phyloP scores from a whole-genome alignment of 352 stramenopile genomes.

The Elongisporangium anandrum region DNA sequence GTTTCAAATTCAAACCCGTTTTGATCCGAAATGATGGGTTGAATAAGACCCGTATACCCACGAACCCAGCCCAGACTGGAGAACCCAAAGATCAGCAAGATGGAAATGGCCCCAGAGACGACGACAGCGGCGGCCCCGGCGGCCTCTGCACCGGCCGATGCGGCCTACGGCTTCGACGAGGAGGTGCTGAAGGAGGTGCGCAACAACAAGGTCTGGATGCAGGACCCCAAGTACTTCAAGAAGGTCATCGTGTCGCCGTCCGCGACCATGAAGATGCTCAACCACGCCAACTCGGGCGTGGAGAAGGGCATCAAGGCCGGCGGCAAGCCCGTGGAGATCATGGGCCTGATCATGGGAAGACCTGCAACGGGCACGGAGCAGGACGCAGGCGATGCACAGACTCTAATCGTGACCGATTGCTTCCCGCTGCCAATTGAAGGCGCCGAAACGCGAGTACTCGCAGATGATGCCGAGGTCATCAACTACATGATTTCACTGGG shows the following conservation, averaged over 20 bases:
- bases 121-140: constrained; percentile 5
- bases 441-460: constrained; percentile 93
- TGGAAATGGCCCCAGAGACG: constrained; percentile 1
- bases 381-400: constrained; percentile 88
- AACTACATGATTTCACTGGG: constrained; percentile 99
- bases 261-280: constrained; percentile 97
- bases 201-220: constrained; percentile 87
- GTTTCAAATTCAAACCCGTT: no score
- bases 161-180: constrained; percentile 79
- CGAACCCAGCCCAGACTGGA: background rate
- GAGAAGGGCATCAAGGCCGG: constrained; percentile 96
- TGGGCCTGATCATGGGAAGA: constrained; percentile 96
- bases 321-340: constrained; percentile 98
- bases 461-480: constrained; percentile 96
- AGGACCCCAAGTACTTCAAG: constrained; percentile 95
- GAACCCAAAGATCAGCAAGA: background rate
- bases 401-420: constrained; percentile 97
- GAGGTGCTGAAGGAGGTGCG: constrained; percentile 83
- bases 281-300: constrained; percentile 96
- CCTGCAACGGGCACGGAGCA: constrained; percentile 78
- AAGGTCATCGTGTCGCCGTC: constrained; percentile 93
- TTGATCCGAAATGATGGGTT: no score
- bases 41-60: no score
- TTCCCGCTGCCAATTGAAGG: constrained; percentile 98
- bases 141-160: constrained; percentile 40